Base-by-base conservation (phyloP, 176 grass and related monocot genomes). In the Oryza australiensis region DNA sequence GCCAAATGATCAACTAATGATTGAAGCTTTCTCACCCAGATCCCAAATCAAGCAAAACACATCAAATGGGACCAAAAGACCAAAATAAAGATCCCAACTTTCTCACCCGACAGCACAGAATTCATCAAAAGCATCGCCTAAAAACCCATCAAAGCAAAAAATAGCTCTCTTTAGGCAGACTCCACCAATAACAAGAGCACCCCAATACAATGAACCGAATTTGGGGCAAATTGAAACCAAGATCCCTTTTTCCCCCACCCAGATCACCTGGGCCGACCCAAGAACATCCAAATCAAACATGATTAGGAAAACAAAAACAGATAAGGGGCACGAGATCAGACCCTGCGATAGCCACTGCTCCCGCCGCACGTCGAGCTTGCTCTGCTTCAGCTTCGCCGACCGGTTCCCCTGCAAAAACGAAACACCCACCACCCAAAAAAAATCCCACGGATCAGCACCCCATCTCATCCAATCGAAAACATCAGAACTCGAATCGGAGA, bases 321-420 rank as follows among this genome's bases (percentile, higher is more conserved):
- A 75, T 66, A 57, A 22, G 45, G 75, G 49, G 57, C 66, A 24
- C 34, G 67, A 64, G 62, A 78, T 72, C 88, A 64, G 75, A 98
- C 95, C 95, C 89, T 94, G 95, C 37, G 92, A 93, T 35, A 98
- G 88, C 90, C 92, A 98, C 88, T 98, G 95, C 84, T 87, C 95
- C 35, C 95, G 92, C 57, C 95, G 81, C 42, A 90, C 93, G 63
- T 94, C 95, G 46, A 93, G 87, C 84, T 98, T 98, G 86, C 84
- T 93, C 86, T 98, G 92, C 86, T 93, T 98, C 90, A 94, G 88
- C 83, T 91, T 91, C 51, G 95, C 95, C 60, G 92, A 86, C 63
- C 95, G 60, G 76, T 94, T 94, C 27, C 81, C 82, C 95, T 98
- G 80, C 64, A 38, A 70, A 70, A 74, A 11, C 55, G 24, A 48